Base-by-base conservation (phyloP, 495 filamentous ascomycete genomes). In the Xylaria venustula region DNA sequence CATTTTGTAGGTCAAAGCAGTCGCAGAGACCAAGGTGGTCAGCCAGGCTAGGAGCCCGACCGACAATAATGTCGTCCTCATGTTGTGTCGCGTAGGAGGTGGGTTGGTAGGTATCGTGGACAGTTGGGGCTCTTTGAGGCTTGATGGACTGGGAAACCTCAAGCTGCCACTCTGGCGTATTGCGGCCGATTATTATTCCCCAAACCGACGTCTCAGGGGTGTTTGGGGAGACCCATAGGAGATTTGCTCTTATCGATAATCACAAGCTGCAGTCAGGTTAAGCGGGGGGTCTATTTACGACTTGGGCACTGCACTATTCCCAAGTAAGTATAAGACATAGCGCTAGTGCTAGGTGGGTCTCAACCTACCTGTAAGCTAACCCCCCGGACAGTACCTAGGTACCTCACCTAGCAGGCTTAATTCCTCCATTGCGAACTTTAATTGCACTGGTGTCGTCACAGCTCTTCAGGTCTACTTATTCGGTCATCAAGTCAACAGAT, bases 1-100 rank as follows among this genome's bases (percentile, higher is more conserved):
- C 26, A 99, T 85, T 76, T 93, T 90, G 81, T 97, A 98, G 14
- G 95, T 98, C 68, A 99, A 84, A 37, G 95, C 94, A 12, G 95
- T 98, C 25, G 90, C 90, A 47, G 88, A 85, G 32, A 85, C 81
- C 20, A 87, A 71, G 49, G 81, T 71, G 17, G 75, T 71, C 42
- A 90, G 65, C 60, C 75, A 85, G 76, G 87, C 88, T 76, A 93
- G 68, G 48, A 93, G 83, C 77, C 85, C 78, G 58, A 67, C 73
- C 23, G 76, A 71, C 36, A 82, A 54, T 52, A 77, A 64, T 61
- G 79, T 76, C 51, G 79, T 61, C 76, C 78, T 80, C 82, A 85
- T 85, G 8, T 67, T 77, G 57, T 1, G 62, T 41, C 76, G 63
- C 9, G 67, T 62, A 61, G 64, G 62, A 2, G 46, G 50, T 63